These are phyloP conservation scores for Pyricularia pennisetigena DNA, from an alignment of 2,329 filamentous ascomycete species.

Conservation along the genomic window DNA sequence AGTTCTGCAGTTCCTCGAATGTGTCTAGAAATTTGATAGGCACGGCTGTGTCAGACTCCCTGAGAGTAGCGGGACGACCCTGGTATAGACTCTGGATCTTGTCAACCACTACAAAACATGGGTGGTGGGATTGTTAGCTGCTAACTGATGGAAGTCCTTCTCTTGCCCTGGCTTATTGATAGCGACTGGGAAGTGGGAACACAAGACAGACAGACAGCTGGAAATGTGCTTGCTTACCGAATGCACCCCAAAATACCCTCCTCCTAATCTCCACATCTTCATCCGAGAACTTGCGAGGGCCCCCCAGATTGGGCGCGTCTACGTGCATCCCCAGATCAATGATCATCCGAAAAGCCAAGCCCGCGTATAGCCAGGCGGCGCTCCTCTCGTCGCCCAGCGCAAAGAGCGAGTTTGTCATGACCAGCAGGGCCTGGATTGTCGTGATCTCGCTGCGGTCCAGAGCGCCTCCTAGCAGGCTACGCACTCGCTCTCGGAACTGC, in stretches of 20 bases:
- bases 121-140: not conserved
- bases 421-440: conserved; percentile 41
- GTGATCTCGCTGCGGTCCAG: conserved; percentile 40
- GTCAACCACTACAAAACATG: conserved; percentile 5
- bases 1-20: conserved; percentile 43
- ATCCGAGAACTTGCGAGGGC: not conserved
- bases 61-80: conserved; percentile 37
- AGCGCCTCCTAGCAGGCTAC: conserved; percentile 32
- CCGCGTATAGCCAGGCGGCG: conserved; percentile 35
- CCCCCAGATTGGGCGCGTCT: conserved; percentile 13
- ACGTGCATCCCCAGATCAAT: conserved; percentile 12
- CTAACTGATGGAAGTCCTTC: not conserved
- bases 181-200: too few relatives aligned
- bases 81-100: conserved; percentile 46
- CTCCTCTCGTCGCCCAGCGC: conserved; percentile 35
- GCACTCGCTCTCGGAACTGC: conserved; percentile 33
- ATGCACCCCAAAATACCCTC: conserved; percentile 12
- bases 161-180: too few relatives aligned
- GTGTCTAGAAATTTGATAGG: conserved; percentile 36
- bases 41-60: conserved; percentile 33
- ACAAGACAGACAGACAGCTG: too few relatives aligned
- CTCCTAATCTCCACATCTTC: conserved; percentile 22
- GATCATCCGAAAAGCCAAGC: conserved; percentile 15
- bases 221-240: conserved; percentile 5
- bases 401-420: conserved; percentile 41